Evolutionary conservation across 2,329 filamentous ascomycete species (phyloP).

Genomic region (Arthroderma sp.): DNA sequence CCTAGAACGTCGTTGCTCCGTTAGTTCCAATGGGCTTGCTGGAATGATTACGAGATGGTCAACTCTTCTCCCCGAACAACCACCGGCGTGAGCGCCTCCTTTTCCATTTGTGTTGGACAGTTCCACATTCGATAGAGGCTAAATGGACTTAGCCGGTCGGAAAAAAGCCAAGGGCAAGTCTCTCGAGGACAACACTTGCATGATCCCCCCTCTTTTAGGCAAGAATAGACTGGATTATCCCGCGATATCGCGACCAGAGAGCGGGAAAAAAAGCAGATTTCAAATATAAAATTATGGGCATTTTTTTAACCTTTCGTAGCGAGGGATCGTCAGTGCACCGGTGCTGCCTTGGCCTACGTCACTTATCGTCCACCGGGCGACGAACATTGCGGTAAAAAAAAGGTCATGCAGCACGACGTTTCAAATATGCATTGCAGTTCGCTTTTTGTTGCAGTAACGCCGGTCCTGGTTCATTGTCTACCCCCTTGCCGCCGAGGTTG

Average conservation of each 20-base stretch:
- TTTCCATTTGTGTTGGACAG: neutral
- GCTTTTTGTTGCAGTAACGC: neutral
- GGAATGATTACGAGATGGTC: neutral
- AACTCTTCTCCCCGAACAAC: neutral
- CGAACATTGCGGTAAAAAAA: neutral
- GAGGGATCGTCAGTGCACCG: slow-evolving; percentile 4
- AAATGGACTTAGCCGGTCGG: neutral
- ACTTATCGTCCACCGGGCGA: neutral
- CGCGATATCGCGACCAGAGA: neutral
- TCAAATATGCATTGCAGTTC: neutral
- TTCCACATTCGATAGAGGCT: neutral
- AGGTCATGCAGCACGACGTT: neutral
- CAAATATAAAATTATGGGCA: neutral
- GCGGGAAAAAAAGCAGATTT: neutral
- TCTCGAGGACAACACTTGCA: neutral
- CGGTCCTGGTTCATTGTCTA: neutral
- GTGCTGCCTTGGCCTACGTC: slow-evolving; percentile 3
- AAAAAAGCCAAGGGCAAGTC: neutral
- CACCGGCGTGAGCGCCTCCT: neutral
- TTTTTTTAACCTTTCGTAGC: slow-evolving; percentile 1
- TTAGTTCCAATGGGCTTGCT: neutral
- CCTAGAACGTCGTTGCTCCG: slow-evolving; percentile 1
- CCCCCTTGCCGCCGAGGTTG: neutral
- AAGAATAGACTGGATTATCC: neutral
- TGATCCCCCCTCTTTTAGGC: neutral